Evolutionary conservation across 1,139 yeast species (phyloP), one percentile per base, ranked within the genome.

Genomic region (Spathaspora sp.): DNA sequence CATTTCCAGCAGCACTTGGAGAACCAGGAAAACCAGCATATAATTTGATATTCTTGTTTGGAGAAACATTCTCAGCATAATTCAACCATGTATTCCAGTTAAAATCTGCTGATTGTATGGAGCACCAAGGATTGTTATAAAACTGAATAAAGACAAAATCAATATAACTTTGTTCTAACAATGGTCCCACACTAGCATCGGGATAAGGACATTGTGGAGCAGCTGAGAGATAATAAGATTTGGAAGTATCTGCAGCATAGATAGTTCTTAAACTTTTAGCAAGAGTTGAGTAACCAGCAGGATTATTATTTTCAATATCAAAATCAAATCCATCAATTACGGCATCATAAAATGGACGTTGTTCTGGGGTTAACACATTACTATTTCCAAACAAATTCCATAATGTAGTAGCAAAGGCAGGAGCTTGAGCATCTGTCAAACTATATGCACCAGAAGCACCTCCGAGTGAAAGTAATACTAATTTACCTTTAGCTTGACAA

Each of bases 181-280:
- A 68, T 46, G 82, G 80, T 51, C 96, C 95, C 39, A 86, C 82
- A 39, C 87, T 81, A 7, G 85, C 89, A 70, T 91, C 98, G 17
- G 97, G 98, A 63, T 84, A 88, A 16, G 85, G 87, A 72, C 98
- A 91, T 72, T 91, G 98, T 24, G 98, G 98, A 53, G 98, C 96
- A 52, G 97, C 97, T 45, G 96, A 81, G 43, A 91, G 71, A 64
- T 87, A 90, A 69, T 87, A 91, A 13, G 66, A 59, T 64, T 80
- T 84, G 17, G 86, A 73, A 20, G 73, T 39, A 57, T 83, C 84
- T 18, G 70, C 62, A 16, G 70, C 69, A 57, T 79, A 89, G 50
- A 79, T 70, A 11, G 61, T 56, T 70, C 93, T 83, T 57, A 91
- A 74, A 49, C 75, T 75, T 9, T 64, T 74, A 23, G 81, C 89